phyloP scores from a whole-genome alignment of 345 rosid species.

The Sonneratia alba region DNA sequence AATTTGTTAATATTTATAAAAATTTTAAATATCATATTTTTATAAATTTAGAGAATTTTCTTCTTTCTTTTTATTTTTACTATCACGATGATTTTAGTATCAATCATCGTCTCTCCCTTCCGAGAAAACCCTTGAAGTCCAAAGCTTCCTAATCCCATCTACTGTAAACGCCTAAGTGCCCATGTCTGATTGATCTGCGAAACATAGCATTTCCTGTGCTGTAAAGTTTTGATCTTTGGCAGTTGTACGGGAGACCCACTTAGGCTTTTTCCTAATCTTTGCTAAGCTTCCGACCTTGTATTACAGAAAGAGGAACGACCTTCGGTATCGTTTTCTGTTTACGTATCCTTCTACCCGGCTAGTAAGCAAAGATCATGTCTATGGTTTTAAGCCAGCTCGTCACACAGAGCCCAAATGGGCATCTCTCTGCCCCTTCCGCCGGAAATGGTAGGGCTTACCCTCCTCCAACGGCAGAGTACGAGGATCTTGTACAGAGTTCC shows the following conservation, averaged over 20 bases:
- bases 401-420: conserved; percentile 27
- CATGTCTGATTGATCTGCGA: neutral
- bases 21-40: too few species aligned
- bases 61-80: too few species aligned
- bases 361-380: neutral
- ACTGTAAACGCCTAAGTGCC: neutral
- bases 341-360: neutral
- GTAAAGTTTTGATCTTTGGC: neutral
- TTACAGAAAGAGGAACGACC: neutral
- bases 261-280: neutral
- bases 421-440: conserved; percentile 12
- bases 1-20: too few species aligned
- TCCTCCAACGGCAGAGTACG: conserved; percentile 34
- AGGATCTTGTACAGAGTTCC: conserved; percentile 52
- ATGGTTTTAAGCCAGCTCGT: conserved; percentile 13
- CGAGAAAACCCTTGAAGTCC: neutral
- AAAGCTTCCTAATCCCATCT: neutral
- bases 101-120: neutral
- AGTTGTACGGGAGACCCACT: neutral
- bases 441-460: conserved; percentile 23
- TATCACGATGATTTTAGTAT: too few species aligned
- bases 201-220: neutral
- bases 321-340: neutral
- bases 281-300: neutral
- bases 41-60: too few species aligned